Conservation (phyloP, 805 yeast species). For the Cyberlindnera subsufficiens region DNA sequence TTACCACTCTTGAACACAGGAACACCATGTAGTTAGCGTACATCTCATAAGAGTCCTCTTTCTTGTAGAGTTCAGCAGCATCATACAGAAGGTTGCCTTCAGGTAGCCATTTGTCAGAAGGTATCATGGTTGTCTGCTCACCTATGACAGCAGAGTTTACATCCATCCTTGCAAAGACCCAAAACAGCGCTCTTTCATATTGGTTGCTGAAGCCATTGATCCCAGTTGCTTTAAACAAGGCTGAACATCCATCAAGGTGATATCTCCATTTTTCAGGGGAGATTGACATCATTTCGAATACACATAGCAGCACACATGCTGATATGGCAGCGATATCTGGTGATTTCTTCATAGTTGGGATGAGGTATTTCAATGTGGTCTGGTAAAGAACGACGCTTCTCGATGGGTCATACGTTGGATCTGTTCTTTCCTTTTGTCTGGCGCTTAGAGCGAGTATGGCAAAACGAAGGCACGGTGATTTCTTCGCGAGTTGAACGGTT, state of each 20-base stretch:
- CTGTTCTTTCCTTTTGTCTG: constrained; percentile 27
- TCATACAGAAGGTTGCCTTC: constrained; percentile 18
- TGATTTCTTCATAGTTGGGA: constrained; percentile 29
- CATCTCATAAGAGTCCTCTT: constrained; percentile 26
- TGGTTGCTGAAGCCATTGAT: constrained; percentile 31
- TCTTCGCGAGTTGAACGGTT: constrained; percentile 33
- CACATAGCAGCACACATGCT: constrained; percentile 36
- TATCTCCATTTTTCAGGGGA: constrained; percentile 34
- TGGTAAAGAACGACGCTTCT: constrained; percentile 28
- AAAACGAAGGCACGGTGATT: constrained; percentile 26
- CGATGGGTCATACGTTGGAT: constrained; percentile 21
- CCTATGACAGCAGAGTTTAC: constrained; percentile 32
- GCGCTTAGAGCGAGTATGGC: constrained; percentile 30
- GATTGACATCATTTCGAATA: constrained; percentile 37
- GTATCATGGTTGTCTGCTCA: constrained; percentile 31
- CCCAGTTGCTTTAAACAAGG: constrained; percentile 31
- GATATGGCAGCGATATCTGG: constrained; percentile 26
- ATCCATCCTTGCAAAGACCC: constrained; percentile 40
- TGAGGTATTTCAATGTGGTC: constrained; percentile 26
- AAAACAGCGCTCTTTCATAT: constrained; percentile 34
- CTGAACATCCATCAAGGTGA: constrained; percentile 34
- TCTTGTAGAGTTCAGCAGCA: constrained; percentile 21
- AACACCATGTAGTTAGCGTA: constrained; percentile 37
- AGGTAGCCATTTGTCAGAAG: constrained; percentile 31
- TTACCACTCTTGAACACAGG: constrained; percentile 31